Evolutionary conservation across 176 grass and related monocot species (phyloP).

Genomic region (Chrysopogon serrulatus): DNA sequence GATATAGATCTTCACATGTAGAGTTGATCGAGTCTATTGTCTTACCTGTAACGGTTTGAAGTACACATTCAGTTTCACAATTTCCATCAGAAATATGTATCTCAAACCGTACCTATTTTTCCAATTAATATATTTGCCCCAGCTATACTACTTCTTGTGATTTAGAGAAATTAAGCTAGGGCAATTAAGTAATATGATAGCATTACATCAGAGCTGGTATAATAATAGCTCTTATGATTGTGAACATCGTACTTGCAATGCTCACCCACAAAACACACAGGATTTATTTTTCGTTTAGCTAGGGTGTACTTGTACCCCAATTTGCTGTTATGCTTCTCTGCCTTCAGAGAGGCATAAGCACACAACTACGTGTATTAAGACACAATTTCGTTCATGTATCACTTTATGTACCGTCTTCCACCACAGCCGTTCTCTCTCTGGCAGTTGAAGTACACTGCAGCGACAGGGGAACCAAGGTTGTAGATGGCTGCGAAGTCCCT

Average conservation of each 20-base stretch:
- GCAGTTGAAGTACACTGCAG: slow-evolving; percentile 85
- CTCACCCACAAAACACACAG: neutral
- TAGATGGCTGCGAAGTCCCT: slow-evolving; percentile 67
- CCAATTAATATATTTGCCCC: neutral
- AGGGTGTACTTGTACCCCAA: neutral
- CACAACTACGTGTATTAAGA: neutral
- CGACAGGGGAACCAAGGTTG: slow-evolving; percentile 65
- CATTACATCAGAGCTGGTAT: slow-evolving; percentile 2
- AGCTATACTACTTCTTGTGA: neutral
- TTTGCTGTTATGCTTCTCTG: neutral
- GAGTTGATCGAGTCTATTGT: neutral
- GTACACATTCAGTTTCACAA: neutral
- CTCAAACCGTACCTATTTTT: neutral
- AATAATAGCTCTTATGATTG: slow-evolving; percentile 1
- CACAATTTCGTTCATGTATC: neutral
- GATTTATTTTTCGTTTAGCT: neutral
- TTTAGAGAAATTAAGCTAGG: slow-evolving; percentile 16
- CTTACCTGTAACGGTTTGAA: neutral
- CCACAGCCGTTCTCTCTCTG: slow-evolving; percentile 90
- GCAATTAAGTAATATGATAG: neutral
- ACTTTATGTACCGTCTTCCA: slow-evolving; percentile 65
- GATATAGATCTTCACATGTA: neutral
- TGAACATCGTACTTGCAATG: neutral
- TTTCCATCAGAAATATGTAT: neutral
- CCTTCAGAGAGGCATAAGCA: slow-evolving; percentile 8